Percentiles rank a stretch among this genome's conserved stretches.
Conservation (phyloP, 306 rosid genomes). For the Medicago truncatula region MtrunA17r5.0-ANR NC_053046.1:42349001-42349500, state of each 20-base stretch:
- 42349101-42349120: conserved; percentile 41
- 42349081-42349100: conserved; percentile 9
- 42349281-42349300: conserved; percentile 67
- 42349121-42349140: conserved; percentile 28
- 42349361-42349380: conserved; percentile 12
- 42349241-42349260: conserved; percentile 69
- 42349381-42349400: conserved; percentile 28
- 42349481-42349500: conserved; percentile 10
- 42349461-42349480: not conserved
- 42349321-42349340: conserved; percentile 15
- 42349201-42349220: conserved; percentile 52
- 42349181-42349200: conserved; percentile 64
- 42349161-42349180: conserved; percentile 42
- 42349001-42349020: conserved; percentile 30
- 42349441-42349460: conserved; percentile 6
- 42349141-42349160: conserved; percentile 76
- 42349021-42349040: not conserved
- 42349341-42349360: conserved; percentile 10
- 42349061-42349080: conserved; percentile 7
- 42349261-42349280: conserved; percentile 73
- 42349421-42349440: conserved; percentile 25
- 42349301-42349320: conserved; percentile 4
- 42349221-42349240: conserved; percentile 76
- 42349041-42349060: conserved; percentile 19
- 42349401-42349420: not conserved